phyloP scores from a whole-genome alignment of 257 asterid species.

The Verbascum thapsus region DNA sequence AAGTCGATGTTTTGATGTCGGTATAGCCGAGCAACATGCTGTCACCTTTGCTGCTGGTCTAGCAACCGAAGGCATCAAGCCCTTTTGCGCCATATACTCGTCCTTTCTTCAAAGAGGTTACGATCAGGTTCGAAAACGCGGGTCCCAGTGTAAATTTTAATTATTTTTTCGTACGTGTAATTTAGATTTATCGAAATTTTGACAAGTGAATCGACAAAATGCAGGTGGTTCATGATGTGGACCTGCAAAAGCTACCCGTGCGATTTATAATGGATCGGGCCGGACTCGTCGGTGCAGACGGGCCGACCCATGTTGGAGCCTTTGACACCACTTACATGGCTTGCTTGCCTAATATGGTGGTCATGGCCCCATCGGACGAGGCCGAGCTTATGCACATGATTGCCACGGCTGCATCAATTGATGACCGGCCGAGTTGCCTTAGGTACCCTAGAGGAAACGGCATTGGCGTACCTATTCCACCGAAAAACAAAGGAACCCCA shows the following conservation, averaged over 20 bases:
- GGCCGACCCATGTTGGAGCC: slow-evolving; percentile 76
- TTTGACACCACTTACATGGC: slow-evolving; percentile 75
- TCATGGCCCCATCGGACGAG: slow-evolving; percentile 83
- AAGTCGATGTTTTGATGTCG: slow-evolving; percentile 59
- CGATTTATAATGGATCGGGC: slow-evolving; percentile 75
- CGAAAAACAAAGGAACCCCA: slow-evolving; percentile 57
- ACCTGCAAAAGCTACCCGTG: slow-evolving; percentile 68
- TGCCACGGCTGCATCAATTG: slow-evolving; percentile 64
- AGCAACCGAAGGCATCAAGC: slow-evolving; percentile 71
- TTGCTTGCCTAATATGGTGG: slow-evolving; percentile 74
- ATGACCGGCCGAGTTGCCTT: slow-evolving; percentile 68
- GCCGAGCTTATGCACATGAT: slow-evolving; percentile 74
- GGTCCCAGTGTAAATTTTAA: no score
- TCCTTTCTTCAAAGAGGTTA: slow-evolving; percentile 74
- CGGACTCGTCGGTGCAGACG: slow-evolving; percentile 76
- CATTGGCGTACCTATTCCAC: slow-evolving; percentile 51
- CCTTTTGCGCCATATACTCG: slow-evolving; percentile 67
- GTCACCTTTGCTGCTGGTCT: slow-evolving; percentile 77
- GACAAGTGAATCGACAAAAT: neutral
- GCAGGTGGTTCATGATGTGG: slow-evolving; percentile 77
- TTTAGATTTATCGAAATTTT: neutral
- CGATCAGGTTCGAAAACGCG: slow-evolving; percentile 55
- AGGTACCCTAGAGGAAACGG: slow-evolving; percentile 80
- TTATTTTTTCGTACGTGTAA: no score
- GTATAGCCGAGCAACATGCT: slow-evolving; percentile 73